These are phyloP conservation scores for Astrothelium macrocarpum DNA, from an alignment of 495 filamentous ascomycete genomes.

Conservation along the genomic window DNA sequence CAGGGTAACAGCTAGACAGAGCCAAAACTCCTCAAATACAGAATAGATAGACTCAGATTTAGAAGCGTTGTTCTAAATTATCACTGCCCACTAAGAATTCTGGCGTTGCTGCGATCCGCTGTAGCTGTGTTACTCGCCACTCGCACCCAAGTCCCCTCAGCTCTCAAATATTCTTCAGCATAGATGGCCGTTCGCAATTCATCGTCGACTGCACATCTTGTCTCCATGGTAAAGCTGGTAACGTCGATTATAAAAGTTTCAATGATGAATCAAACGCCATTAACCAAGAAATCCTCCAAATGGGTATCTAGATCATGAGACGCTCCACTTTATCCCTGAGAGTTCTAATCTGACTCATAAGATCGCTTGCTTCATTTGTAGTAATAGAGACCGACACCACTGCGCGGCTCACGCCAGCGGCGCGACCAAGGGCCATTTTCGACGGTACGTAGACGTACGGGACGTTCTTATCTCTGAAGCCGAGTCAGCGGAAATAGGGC, in stretches of 20 bases:
- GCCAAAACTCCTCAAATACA: neutral
- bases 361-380: slow-evolving; percentile 84
- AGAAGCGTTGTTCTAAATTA: slow-evolving; percentile 4
- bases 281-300: neutral
- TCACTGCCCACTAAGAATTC: neutral
- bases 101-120: neutral
- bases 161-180: neutral
- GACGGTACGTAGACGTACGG: slow-evolving; percentile 60
- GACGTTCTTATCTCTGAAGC: slow-evolving; percentile 36
- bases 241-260: neutral
- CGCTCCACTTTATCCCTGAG: slow-evolving; percentile 95
- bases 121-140: neutral
- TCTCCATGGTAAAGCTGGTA: too few species aligned
- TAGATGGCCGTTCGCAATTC: too few species aligned
- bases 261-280: neutral
- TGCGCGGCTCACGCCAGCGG: slow-evolving; percentile 72
- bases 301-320: slow-evolving; percentile 66
- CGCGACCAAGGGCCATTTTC: slow-evolving; percentile 69
- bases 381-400: slow-evolving; percentile 85
- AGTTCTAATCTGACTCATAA: slow-evolving; percentile 70
- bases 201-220: too few species aligned
- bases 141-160: neutral
- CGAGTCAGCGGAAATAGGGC: neutral
- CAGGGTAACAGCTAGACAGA: too few species aligned
- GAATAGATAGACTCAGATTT: neutral